Evolutionary conservation across 78 protist genomes (phyloP).

Genomic region (Protostelium mycophagum): DNA sequence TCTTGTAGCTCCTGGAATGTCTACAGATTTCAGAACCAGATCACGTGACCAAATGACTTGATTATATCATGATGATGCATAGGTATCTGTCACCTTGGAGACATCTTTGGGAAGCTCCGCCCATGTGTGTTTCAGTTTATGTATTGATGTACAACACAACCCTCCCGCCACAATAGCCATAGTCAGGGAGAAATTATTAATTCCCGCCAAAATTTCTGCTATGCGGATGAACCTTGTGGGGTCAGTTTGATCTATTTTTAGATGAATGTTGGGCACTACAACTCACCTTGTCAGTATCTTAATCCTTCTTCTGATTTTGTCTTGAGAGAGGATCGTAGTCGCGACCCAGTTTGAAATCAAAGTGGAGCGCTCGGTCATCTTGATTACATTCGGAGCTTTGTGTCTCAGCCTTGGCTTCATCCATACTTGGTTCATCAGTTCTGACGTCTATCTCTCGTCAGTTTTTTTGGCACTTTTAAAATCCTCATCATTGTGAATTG

Average conservation of each 20-base stretch:
- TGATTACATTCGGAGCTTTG: constrained; percentile 5
- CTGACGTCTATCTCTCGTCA: constrained; percentile 34
- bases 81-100: background rate
- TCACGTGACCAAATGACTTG: too few relatives aligned
- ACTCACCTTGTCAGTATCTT: background rate
- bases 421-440: constrained; percentile 27
- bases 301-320: background rate
- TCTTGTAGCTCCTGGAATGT: background rate
- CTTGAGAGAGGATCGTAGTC: background rate
- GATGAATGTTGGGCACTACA: background rate
- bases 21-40: too few relatives aligned
- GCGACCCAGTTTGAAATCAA: constrained; percentile 6
- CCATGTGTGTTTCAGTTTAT: constrained; percentile 33
- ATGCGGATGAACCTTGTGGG: background rate
- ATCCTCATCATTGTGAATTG: background rate
- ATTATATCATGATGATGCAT: too few relatives aligned
- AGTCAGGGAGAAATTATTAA: constrained; percentile 39
- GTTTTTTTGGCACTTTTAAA: too few relatives aligned
- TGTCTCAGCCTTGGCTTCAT: background rate
- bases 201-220: background rate
- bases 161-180: constrained; percentile 56
- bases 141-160: constrained; percentile 35
- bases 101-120: constrained; percentile 47
- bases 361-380: constrained; percentile 1
- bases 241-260: background rate